A percentile compares a stretch with the other conserved stretches of the same genome.
Evolutionary conservation across 2,329 filamentous ascomycete species (phyloP).

Genomic region (Trichoderma arundinaceum): DNA sequence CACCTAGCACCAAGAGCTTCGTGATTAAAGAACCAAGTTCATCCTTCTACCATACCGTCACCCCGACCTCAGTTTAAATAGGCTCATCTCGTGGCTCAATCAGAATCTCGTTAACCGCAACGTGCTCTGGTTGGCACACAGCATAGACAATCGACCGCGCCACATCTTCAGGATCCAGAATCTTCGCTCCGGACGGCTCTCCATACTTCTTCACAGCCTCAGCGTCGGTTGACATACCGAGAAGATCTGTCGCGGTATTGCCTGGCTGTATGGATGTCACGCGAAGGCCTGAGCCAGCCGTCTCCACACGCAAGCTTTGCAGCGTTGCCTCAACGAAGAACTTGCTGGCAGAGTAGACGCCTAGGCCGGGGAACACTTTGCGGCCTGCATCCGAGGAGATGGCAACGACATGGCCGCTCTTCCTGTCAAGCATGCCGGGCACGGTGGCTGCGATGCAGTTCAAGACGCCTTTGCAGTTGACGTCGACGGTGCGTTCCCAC

Average conservation of each 20-base stretch:
- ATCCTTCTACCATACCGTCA: background rate
- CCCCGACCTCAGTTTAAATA: conserved; percentile 52
- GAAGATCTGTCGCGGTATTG: conserved; percentile 74
- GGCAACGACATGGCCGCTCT: conserved; percentile 74
- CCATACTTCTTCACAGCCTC: conserved; percentile 82
- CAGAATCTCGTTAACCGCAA: conserved; percentile 79
- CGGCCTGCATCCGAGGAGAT: conserved; percentile 83
- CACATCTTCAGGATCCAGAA: conserved; percentile 75
- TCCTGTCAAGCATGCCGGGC: conserved; percentile 72
- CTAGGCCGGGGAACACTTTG: conserved; percentile 80
- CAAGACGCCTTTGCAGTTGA: conserved; percentile 84
- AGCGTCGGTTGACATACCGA: conserved; percentile 75
- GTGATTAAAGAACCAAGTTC: background rate
- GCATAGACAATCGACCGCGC: conserved; percentile 76
- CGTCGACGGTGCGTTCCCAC: conserved; percentile 82
- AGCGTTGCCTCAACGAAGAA: conserved; percentile 85
- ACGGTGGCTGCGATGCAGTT: conserved; percentile 73
- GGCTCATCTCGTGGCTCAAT: conserved; percentile 80
- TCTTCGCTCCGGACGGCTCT: conserved; percentile 74
- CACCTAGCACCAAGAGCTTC: background rate
- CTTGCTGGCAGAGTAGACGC: conserved; percentile 82
- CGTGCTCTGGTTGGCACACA: conserved; percentile 73
- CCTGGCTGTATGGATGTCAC: conserved; percentile 80
- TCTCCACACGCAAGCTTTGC: conserved; percentile 77
- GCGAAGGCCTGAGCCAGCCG: conserved; percentile 72